Percentiles rank a stretch among this genome's conserved stretches.
Evolutionary conservation across 352 stramenopile species (phyloP).

Genomic region (Globisporangium nodosum): DNA sequence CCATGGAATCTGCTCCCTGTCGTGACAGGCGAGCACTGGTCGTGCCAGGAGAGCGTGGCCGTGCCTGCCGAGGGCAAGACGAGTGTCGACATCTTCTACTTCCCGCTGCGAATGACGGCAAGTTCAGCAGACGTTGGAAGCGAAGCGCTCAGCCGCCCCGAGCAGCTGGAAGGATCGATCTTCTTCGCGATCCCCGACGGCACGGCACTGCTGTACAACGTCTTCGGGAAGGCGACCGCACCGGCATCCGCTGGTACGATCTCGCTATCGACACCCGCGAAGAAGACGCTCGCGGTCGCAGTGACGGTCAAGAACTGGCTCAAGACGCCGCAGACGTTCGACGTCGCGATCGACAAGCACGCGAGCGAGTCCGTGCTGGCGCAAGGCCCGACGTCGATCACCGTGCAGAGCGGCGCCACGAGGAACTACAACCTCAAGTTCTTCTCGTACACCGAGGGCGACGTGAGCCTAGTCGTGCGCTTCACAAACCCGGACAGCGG

Average conservation of each 20-base stretch:
- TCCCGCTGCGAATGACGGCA: constrained; percentile 82
- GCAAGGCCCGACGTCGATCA: constrained; percentile 61
- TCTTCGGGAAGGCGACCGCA: constrained; percentile 65
- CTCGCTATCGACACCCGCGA: constrained; percentile 58
- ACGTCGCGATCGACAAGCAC: constrained; percentile 54
- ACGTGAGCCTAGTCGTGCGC: constrained; percentile 41
- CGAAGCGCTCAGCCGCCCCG: constrained; percentile 25
- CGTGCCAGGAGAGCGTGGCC: constrained; percentile 71
- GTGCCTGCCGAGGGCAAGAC: constrained; percentile 69
- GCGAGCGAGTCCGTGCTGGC: constrained; percentile 42
- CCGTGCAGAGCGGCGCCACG: constrained; percentile 45
- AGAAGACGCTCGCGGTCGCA: constrained; percentile 64
- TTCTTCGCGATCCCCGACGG: constrained; percentile 91
- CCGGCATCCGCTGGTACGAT: constrained; percentile 40
- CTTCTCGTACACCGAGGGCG: constrained; percentile 83
- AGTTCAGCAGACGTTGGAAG: constrained; percentile 9
- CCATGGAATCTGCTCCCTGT: constrained; percentile 87
- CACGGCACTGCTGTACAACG: constrained; percentile 81
- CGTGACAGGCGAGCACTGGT: constrained; percentile 85
- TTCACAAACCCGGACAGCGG: constrained; percentile 81
- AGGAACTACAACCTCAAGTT: constrained; percentile 87
- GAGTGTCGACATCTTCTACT: constrained; percentile 69
- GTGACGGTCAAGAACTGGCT: constrained; percentile 89
- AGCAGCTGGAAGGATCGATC: constrained; percentile 70
- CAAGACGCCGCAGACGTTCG: constrained; percentile 68